Base-by-base conservation (phyloP, 129 eudicot genomes). In the Flaveria robusta region DNA sequence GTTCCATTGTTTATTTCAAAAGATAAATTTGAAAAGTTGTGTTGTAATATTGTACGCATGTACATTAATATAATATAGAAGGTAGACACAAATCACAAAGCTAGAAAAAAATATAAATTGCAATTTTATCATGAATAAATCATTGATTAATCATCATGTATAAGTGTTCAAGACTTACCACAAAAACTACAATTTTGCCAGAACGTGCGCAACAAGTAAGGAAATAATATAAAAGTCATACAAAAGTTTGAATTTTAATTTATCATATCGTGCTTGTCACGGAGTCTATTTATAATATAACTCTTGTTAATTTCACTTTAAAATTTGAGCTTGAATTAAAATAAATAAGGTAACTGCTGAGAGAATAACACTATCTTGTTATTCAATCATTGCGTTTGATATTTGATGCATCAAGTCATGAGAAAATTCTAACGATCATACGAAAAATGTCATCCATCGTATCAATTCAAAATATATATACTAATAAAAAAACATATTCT, bases 241-340 rank as follows among this genome's bases (percentile, higher is more conserved):
- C 9, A 46, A 16, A 77, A 15, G 41, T 9, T n/a, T 52, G 24
- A 16, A 66, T 51, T 56, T 66, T 19, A 8, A 6, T 16, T 1
- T 26, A 68, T n/a, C 68, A 41, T 68, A 15, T 18, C 81, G 81
- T 77, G 68, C 67, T 56, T 41, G 49, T 68, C 75, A 68, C 70
- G 75, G 54, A 77, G 47, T 54, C 70, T 42, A 8, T 39, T 54
- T 52, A n/a, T 64, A 64, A 18, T 43, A 10, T 8, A 23, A 42
- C 24, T 8, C 3, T 8, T 7, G 31, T 10, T 15, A 20, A 11
- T 34, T 24, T 52, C 51, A 75, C 51, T 15, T 65, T 23, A 51
- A 75, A 49, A 18, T 0, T 29, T 1, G 72, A 19, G 51, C 72
- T 46, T 49, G 10, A 42, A 43, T 15, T 24, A 42, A 42, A 39